phyloP scores from a whole-genome alignment of 2,329 filamentous ascomycete species.

The Exophiala aquamarina region DNA sequence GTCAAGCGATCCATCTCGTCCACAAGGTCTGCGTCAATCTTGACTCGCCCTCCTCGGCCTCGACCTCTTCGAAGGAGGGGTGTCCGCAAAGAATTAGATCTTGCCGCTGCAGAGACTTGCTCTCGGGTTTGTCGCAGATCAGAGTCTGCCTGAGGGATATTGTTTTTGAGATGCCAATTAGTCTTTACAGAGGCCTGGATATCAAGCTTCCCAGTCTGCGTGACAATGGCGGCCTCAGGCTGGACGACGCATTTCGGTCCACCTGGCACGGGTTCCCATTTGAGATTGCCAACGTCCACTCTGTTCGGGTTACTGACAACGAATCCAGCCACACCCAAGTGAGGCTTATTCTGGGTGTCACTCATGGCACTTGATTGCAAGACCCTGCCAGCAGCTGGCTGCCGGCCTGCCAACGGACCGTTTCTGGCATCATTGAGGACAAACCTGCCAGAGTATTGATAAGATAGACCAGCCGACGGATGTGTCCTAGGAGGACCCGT shows the following conservation, averaged over 20 bases:
- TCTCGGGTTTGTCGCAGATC: conserved; percentile 5
- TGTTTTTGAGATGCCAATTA: conserved; percentile 18
- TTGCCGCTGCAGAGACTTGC: background rate
- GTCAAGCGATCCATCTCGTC: too few species aligned
- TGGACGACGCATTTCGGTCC: conserved; percentile 23
- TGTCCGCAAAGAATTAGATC: conserved; percentile 3
- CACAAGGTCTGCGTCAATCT: too few species aligned
- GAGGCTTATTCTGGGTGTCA: conserved; percentile 15
- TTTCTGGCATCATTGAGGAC: conserved; percentile 61
- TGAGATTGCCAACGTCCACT: background rate
- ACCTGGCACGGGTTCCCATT: conserved; percentile 20
- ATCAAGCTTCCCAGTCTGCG: conserved; percentile 21
- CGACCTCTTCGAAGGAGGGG: background rate
- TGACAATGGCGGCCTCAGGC: conserved; percentile 15
- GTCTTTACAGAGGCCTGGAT: conserved; percentile 13
- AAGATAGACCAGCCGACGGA: conserved; percentile 64
- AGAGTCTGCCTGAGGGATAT: conserved; percentile 15
- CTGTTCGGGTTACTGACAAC: conserved; percentile 12
- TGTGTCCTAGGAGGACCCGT: conserved; percentile 61
- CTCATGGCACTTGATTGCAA: conserved; percentile 34
- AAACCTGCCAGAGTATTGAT: conserved; percentile 56
- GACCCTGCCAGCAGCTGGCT: conserved; percentile 59
- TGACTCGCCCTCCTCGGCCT: too few species aligned
- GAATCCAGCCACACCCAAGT: conserved; percentile 28
- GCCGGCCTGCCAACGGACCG: conserved; percentile 55